A percentile compares a stretch with the other conserved stretches of the same genome.
Evolutionary conservation across 148 eudicot species (phyloP).

Genomic region (Chenopodium berlandieri): DNA sequence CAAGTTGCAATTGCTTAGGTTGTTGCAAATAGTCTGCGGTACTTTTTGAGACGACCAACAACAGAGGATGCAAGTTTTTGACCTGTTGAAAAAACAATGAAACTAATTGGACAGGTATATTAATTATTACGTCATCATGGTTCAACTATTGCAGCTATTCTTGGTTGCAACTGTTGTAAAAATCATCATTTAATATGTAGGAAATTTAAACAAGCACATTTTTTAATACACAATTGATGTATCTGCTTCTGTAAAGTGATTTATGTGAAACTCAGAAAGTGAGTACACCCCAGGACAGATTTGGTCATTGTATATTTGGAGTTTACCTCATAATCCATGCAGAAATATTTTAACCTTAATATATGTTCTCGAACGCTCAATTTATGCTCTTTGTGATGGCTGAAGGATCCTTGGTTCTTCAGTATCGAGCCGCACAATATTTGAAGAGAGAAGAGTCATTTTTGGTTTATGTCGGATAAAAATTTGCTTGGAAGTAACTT

Average conservation of each 20-base stretch:
- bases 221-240: constrained; percentile 14
- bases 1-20: constrained; percentile 46
- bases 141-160: constrained; percentile 14
- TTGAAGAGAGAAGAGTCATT: background rate
- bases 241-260: constrained; percentile 24
- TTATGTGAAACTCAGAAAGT: background rate
- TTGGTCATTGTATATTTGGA: background rate
- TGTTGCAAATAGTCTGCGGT: constrained; percentile 77
- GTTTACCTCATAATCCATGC: background rate
- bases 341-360: background rate
- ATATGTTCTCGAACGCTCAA: too few relatives aligned
- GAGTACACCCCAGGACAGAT: background rate
- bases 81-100: constrained; percentile 15
- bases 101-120: constrained; percentile 11
- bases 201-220: constrained; percentile 13
- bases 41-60: constrained; percentile 78
- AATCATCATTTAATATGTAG: constrained; percentile 7
- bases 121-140: background rate
- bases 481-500: too few relatives aligned
- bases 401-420: background rate
- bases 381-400: background rate
- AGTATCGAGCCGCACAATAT: too few relatives aligned
- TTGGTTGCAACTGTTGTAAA: constrained; percentile 9
- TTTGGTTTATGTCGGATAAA: too few relatives aligned
- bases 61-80: constrained; percentile 92